Conservation (phyloP, 1,284 basidiomycete species). For the Erythrobasidium hasegawianum region DNA sequence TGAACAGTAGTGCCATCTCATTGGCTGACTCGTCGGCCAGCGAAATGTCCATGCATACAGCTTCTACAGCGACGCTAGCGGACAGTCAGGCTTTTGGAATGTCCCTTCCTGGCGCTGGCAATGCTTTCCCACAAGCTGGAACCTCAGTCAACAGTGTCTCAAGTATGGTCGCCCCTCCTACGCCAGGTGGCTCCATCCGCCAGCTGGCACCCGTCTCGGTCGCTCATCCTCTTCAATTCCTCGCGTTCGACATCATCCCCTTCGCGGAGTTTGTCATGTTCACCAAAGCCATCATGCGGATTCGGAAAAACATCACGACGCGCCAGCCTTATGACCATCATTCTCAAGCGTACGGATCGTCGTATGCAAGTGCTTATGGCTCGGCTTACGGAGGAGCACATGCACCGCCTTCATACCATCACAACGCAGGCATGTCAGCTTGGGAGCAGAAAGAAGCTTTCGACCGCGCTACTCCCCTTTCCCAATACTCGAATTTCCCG, state of each 20-base stretch:
- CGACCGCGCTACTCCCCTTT: conserved; percentile 56
- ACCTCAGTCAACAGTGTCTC: conserved; percentile 33
- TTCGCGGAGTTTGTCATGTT: conserved; percentile 84
- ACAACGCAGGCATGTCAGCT: conserved; percentile 9
- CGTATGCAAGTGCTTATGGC: too few relatives aligned
- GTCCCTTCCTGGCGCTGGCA: conserved; percentile 6
- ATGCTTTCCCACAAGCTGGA: conserved; percentile 9
- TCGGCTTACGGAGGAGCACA: not conserved
- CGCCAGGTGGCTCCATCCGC: not conserved
- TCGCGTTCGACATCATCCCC: conserved; percentile 54
- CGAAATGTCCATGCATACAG: not conserved
- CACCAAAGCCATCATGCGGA: conserved; percentile 69
- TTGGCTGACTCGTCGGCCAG: not conserved
- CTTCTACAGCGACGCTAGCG: not conserved
- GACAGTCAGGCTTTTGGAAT: conserved; percentile 9
- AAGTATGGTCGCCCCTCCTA: not conserved
- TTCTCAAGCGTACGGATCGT: conserved; percentile 44
- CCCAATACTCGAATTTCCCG: conserved; percentile 58
- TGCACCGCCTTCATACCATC: not conserved
- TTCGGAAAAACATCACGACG: conserved; percentile 53
- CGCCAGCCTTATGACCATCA: conserved; percentile 9
- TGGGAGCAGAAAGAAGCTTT: conserved; percentile 42
- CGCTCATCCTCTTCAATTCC: conserved; percentile 33
- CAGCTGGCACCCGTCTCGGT: not conserved
- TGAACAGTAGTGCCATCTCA: conserved; percentile 18